A percentile compares a stretch with the other conserved stretches of the same genome.
Evolutionary conservation across 441 rosid genomes (phyloP).

Genomic region (Flueggea neowawraea): DNA sequence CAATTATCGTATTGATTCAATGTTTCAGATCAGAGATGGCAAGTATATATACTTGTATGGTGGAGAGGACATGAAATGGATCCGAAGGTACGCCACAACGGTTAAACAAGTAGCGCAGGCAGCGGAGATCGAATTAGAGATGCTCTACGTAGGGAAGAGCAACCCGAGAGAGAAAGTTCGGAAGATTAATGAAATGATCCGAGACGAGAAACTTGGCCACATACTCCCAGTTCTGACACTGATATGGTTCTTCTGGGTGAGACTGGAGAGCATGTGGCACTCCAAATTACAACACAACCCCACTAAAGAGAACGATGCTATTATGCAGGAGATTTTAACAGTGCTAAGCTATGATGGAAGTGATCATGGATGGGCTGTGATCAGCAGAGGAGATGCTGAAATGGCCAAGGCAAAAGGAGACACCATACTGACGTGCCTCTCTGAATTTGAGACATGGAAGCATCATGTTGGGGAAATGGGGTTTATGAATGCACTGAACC

Average conservation of each 20-base stretch:
- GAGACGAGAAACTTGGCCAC: constrained; percentile 42
- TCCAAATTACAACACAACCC: constrained; percentile 51
- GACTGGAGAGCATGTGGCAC: constrained; percentile 81
- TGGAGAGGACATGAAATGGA: constrained; percentile 83
- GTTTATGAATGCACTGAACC: constrained; percentile 41
- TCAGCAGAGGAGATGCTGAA: constrained; percentile 35
- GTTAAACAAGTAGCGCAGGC: constrained; percentile 39
- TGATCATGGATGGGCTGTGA: constrained; percentile 71
- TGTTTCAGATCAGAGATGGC: constrained; percentile 44
- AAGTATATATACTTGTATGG: constrained; percentile 73
- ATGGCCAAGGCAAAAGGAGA: constrained; percentile 52
- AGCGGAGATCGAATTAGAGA: constrained; percentile 43
- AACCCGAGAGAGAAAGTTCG: constrained; percentile 53
- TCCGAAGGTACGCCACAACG: constrained; percentile 39
- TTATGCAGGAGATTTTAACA: constrained; percentile 55
- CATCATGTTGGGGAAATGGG: constrained; percentile 29
- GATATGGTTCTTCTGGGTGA: constrained; percentile 76
- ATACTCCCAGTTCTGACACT: constrained; percentile 34
- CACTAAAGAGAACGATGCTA: constrained; percentile 38
- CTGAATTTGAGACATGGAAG: constrained; percentile 41
- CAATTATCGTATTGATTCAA: too few species aligned
- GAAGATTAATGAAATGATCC: constrained; percentile 34
- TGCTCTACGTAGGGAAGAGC: constrained; percentile 82
- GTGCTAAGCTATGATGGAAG: constrained; percentile 67
- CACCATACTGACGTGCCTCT: constrained; percentile 31